Percentiles rank a stretch among this genome's conserved stretches.
phyloP scores from a whole-genome alignment of 2,329 filamentous ascomycete species.

The Penicillium sp. region DNA sequence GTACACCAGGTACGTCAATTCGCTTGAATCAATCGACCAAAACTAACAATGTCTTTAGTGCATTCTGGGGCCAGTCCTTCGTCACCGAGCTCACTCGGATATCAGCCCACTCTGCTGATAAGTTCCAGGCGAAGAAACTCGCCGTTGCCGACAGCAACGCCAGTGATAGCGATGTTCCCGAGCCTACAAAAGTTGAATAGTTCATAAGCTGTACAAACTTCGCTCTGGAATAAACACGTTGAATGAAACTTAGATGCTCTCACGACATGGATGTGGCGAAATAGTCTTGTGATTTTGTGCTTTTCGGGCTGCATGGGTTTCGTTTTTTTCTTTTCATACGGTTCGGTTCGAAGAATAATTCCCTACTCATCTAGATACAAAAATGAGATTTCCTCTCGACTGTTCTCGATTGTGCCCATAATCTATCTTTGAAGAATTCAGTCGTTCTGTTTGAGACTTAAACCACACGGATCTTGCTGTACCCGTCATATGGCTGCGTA shows the following conservation, averaged over 20 bases:
- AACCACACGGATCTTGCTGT: neutral
- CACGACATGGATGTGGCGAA: conserved; percentile 31
- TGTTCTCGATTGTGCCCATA: neutral
- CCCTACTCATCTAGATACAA: conserved; percentile 11
- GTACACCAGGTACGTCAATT: conserved; percentile 71
- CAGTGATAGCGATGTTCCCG: conserved; percentile 7
- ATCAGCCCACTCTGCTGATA: conserved; percentile 44
- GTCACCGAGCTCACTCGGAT: conserved; percentile 75
- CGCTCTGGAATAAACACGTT: conserved; percentile 1
- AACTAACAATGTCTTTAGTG: conserved; percentile 47
- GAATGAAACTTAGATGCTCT: conserved; percentile 26
- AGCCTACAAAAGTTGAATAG: neutral
- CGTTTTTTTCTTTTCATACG: neutral
- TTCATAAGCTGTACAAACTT: neutral
- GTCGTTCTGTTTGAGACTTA: neutral
- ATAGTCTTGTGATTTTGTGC: conserved; percentile 14
- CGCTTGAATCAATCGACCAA: neutral
- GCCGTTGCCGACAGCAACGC: conserved; percentile 13
- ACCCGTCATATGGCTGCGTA: neutral
- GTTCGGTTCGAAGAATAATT: conserved; percentile 12
- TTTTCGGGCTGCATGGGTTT: conserved; percentile 14
- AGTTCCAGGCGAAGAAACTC: conserved; percentile 36
- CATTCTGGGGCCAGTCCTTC: conserved; percentile 95
- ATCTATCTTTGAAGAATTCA: neutral
- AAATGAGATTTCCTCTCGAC: neutral